phyloP scores from a whole-genome alignment of 352 stramenopile species.

The Phytophthora vignae region DNA sequence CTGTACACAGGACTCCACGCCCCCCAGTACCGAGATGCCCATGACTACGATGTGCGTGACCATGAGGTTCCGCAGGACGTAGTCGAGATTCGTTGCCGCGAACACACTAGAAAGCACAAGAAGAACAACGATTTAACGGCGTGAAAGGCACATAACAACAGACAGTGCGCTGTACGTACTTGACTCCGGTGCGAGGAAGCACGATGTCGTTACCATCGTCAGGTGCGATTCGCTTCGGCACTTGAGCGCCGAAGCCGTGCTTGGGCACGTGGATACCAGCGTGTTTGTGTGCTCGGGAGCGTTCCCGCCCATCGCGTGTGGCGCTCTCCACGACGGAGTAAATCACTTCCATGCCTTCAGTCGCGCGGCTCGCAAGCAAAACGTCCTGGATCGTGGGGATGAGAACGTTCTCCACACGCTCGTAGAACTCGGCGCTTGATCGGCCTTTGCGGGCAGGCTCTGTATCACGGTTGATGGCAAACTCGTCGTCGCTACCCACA shows the following conservation, averaged over 20 bases:
- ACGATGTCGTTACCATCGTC: slow-evolving; percentile 80
- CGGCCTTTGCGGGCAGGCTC: background rate
- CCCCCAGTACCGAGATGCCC: slow-evolving; percentile 86
- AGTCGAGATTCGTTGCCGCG: slow-evolving; percentile 89
- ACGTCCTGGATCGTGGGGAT: slow-evolving; percentile 71
- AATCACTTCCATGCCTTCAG: slow-evolving; percentile 81
- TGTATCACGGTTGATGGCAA: slow-evolving; percentile 2
- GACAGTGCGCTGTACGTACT: slow-evolving; percentile 37
- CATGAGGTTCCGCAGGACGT: slow-evolving; percentile 88
- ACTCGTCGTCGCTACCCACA: slow-evolving; percentile 22
- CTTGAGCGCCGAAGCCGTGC: slow-evolving; percentile 69
- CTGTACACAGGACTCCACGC: slow-evolving; percentile 81
- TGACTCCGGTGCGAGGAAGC: slow-evolving; percentile 81
- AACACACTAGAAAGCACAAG: slow-evolving; percentile 68
- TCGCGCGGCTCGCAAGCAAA: slow-evolving; percentile 56
- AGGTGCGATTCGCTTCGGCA: slow-evolving; percentile 58
- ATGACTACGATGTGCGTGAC: slow-evolving; percentile 88
- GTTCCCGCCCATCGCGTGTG: slow-evolving; percentile 84
- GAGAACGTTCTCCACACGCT: slow-evolving; percentile 58
- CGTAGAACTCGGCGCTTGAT: slow-evolving; percentile 47
- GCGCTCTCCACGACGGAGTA: slow-evolving; percentile 92
- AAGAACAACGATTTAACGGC: slow-evolving; percentile 5
- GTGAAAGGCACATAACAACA: background rate
- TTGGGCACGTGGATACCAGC: slow-evolving; percentile 82
- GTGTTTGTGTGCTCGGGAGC: slow-evolving; percentile 88